Conservation (phyloP, 306 rosid genomes). For the Ormosia emarginata region DNA sequence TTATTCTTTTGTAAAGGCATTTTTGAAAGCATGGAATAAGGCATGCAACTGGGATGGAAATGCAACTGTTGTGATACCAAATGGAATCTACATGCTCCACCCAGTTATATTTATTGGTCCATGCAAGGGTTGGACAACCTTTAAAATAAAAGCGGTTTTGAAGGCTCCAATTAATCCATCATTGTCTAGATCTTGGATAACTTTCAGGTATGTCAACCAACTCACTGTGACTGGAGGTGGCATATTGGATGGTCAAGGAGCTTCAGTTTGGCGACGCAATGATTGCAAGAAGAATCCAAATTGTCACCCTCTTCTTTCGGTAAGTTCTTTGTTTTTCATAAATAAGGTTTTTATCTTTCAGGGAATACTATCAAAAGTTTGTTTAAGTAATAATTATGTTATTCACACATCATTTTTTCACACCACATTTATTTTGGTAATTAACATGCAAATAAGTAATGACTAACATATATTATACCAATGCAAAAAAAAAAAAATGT, state of each 20-base stretch:
- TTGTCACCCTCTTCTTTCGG: constrained; percentile 40
- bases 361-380: too few species aligned
- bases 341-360: background rate
- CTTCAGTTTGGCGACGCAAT: constrained; percentile 43
- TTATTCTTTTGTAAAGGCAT: constrained; percentile 26
- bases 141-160: constrained; percentile 39
- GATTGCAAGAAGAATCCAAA: constrained; percentile 24
- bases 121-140: constrained; percentile 38
- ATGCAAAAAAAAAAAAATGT: too few species aligned
- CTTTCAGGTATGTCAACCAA: constrained; percentile 36
- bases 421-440: too few species aligned
- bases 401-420: too few species aligned
- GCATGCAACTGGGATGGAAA: constrained; percentile 43
- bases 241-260: constrained; percentile 54
- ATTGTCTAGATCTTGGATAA: constrained; percentile 40
- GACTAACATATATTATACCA: too few species aligned
- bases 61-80: constrained; percentile 4
- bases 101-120: constrained; percentile 44
- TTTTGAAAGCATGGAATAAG: constrained; percentile 45
- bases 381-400: too few species aligned
- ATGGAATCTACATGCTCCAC: constrained; percentile 41
- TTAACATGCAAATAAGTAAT: too few species aligned
- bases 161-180: constrained; percentile 41
- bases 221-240: constrained; percentile 52
- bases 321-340: constrained; percentile 12